Conservation (phyloP, 306 rosid genomes). For the Chamaecrista fasciculata region DNA sequence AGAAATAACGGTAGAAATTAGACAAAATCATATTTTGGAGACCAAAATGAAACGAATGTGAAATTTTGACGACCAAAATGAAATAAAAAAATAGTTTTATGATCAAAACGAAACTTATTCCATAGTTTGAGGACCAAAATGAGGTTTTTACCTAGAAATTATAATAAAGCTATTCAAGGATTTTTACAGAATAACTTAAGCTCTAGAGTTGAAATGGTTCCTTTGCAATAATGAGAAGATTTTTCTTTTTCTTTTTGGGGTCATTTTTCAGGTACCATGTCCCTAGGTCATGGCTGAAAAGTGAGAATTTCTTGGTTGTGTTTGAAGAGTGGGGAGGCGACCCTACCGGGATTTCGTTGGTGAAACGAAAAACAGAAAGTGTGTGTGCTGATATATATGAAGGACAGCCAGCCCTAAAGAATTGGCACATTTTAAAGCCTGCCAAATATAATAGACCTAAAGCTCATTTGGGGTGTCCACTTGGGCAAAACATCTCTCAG, state of each 20-base stretch:
- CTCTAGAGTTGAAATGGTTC: not conserved
- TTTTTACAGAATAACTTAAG: not conserved
- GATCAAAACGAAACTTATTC: too few relatives aligned
- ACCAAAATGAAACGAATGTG: too few relatives aligned
- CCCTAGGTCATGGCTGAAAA: slow-evolving; percentile 82
- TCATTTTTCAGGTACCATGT: slow-evolving; percentile 77
- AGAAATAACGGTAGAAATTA: too few relatives aligned
- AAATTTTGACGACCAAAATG: too few relatives aligned
- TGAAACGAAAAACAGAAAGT: slow-evolving; percentile 51
- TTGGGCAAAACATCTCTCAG: slow-evolving; percentile 50
- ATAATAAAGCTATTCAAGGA: not conserved
- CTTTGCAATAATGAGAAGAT: not conserved
- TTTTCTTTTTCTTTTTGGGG: too few relatives aligned
- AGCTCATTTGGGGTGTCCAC: slow-evolving; percentile 66
- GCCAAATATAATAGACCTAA: slow-evolving; percentile 40
- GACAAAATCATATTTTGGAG: too few relatives aligned
- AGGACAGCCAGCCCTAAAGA: slow-evolving; percentile 52
- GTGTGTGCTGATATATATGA: slow-evolving; percentile 65
- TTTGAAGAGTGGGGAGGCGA: slow-evolving; percentile 97
- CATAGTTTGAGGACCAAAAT: too few relatives aligned
- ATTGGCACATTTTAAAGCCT: slow-evolving; percentile 29
- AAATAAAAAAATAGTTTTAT: too few relatives aligned
- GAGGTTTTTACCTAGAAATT: too few relatives aligned
- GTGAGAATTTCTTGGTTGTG: slow-evolving; percentile 68
- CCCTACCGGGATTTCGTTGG: slow-evolving; percentile 65